phyloP scores from a whole-genome alignment of 352 stramenopile species.

The Phytophthora hybrid region DNA sequence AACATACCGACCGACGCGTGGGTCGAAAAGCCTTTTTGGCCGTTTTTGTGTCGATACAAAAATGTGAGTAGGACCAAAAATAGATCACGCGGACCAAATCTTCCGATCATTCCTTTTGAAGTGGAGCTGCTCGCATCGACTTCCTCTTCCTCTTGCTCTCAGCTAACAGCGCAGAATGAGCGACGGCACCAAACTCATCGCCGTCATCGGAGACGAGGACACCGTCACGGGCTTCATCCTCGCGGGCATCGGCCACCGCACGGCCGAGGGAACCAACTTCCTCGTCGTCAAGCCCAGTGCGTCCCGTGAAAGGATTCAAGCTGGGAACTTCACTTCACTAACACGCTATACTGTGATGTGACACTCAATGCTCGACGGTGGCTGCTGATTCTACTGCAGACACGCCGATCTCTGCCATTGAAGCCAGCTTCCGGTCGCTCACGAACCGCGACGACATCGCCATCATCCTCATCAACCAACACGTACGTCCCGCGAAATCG shows the following conservation, averaged over 20 bases:
- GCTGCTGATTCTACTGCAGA: constrained; percentile 44
- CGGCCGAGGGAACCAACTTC: constrained; percentile 96
- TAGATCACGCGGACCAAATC: constrained; percentile 3
- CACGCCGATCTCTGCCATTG: constrained; percentile 90
- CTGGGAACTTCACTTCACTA: neutral
- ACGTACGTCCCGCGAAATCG: constrained; percentile 76
- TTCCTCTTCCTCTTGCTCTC: no score
- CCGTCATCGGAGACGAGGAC: constrained; percentile 94
- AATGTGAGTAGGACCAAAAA: constrained; percentile 1
- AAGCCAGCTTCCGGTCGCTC: constrained; percentile 94
- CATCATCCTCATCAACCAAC: constrained; percentile 99
- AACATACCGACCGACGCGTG: constrained; percentile 25
- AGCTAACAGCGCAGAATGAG: constrained; percentile 52
- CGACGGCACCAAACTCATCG: constrained; percentile 87
- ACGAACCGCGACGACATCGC: constrained; percentile 96
- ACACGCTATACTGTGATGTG: neutral
- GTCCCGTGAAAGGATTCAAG: constrained; percentile 32
- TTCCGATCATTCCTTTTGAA: constrained; percentile 3
- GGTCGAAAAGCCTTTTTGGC: constrained; percentile 27
- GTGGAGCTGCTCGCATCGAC: neutral
- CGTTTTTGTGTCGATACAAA: constrained; percentile 22
- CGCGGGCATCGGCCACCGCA: constrained; percentile 96
- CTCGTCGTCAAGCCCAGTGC: constrained; percentile 96
- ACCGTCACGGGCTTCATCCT: constrained; percentile 99
- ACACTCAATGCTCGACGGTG: neutral